Base-by-base conservation (phyloP, 805 yeast genomes). In the Pichia gijzeniarum region DNA sequence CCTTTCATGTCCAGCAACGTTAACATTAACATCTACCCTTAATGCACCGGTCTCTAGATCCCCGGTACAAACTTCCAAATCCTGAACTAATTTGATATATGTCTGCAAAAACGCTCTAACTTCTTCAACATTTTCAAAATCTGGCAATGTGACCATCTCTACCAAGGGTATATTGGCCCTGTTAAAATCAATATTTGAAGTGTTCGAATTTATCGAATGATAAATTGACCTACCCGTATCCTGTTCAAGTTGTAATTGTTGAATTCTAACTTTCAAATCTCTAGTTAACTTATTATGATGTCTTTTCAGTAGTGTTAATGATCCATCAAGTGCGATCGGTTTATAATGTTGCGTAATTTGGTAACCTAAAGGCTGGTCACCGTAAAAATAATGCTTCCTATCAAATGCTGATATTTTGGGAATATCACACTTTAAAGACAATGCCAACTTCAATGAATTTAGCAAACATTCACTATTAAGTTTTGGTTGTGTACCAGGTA, bases 361-460 rank as follows among this genome's bases (percentile, higher is more conserved):
- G 64, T 89, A 93, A 1, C 99, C 99, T 43, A 85, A 65, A 0
- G 99, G 99, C 61, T 93, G 98, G 62, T 93, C 99, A 1, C 90
- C 91, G 62, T 93, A 93, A 63, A 93, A 89, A 62, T 93, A 93
- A 61, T 93, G 99, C 63, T 93, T 93, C 53, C 99, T 71, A 59
- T 93, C 99, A 62, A 93, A 93, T 1, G 81, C 69, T 1, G 91
- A 84, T 7, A 58, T 51, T 0, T 63, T 52, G 47, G 76, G 76
- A 14, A 93, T 72, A 0, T 69, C 59, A 48, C 87, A 76, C 30
- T 82, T 71, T 43, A 90, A 63, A 0, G 93, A 86, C 2, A 75
- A 62, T 0, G 95, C 90, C 1, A 95, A 77, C 54, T 77, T 78
- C 35, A 88, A 57, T 0, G 96, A 95, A 30, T 76, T 72, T 1